These are phyloP conservation scores for Taphrina pruni DNA, from an alignment of 1,139 yeast species.

Conservation along the genomic window DNA sequence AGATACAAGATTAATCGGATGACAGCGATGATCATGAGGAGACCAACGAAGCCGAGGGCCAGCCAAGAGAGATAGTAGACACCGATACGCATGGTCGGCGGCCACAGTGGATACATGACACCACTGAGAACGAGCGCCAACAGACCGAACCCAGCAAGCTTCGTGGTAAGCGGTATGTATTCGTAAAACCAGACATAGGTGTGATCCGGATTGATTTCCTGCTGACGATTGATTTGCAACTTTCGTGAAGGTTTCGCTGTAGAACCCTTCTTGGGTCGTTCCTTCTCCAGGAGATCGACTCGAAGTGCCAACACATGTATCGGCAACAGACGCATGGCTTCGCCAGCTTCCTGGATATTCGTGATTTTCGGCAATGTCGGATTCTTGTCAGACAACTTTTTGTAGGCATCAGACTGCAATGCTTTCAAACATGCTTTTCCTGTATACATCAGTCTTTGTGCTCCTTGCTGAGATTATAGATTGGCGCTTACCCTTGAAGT, in stretches of 20 bases:
- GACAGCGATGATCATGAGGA: constrained; percentile 78
- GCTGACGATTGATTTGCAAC: constrained; percentile 67
- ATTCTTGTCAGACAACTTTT: constrained; percentile 59
- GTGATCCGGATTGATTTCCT: constrained; percentile 74
- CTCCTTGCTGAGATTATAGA: not conserved
- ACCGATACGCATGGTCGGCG: constrained; percentile 81
- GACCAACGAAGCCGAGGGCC: constrained; percentile 72
- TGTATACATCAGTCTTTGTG: not conserved
- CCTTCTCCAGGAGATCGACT: constrained; percentile 57
- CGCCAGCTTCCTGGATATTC: constrained; percentile 64
- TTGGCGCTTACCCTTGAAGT: constrained; percentile 64
- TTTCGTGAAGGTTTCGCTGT: constrained; percentile 51
- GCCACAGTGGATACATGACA: constrained; percentile 97
- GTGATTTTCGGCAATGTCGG: constrained; percentile 65
- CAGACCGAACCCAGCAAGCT: constrained; percentile 65
- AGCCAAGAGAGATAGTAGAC: constrained; percentile 90
- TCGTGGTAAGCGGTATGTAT: constrained; percentile 70
- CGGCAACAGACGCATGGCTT: constrained; percentile 69
- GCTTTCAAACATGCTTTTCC: constrained; percentile 81
- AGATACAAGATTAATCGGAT: constrained; percentile 75
- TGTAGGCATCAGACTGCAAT: constrained; percentile 73
- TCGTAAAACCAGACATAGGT: constrained; percentile 86
- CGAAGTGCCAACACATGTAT: constrained; percentile 78
- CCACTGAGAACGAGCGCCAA: constrained; percentile 71
- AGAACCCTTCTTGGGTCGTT: constrained; percentile 77